phyloP scores from a whole-genome alignment of 805 yeast genomes.

The Komagataella phaffii region DNA sequence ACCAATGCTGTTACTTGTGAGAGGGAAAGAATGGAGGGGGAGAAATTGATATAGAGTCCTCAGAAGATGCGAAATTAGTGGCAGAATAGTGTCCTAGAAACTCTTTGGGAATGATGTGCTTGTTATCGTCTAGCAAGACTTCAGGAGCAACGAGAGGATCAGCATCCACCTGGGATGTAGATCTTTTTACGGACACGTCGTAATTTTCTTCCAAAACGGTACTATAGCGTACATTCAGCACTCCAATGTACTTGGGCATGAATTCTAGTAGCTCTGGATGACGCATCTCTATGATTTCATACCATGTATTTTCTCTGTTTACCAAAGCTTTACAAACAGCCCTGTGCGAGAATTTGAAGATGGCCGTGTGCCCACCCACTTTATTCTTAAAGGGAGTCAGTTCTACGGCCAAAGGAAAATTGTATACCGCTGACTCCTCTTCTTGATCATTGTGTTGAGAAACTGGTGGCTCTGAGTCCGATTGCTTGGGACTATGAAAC shows the following conservation, averaged over 20 bases:
- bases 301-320: conserved; percentile 83
- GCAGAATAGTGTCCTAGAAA: conserved; percentile 50
- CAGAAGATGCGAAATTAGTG: background rate
- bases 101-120: conserved; percentile 80
- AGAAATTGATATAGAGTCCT: background rate
- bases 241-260: conserved; percentile 94
- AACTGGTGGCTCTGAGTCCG: background rate
- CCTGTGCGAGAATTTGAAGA: conserved; percentile 77
- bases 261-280: conserved; percentile 69
- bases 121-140: conserved; percentile 85
- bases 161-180: conserved; percentile 6
- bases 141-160: conserved; percentile 37
- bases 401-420: conserved; percentile 71
- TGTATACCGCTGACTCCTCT: conserved; percentile 12
- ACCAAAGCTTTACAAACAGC: conserved; percentile 93
- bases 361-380: conserved; percentile 98
- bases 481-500: conserved; percentile 14
- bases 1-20: conserved; percentile 19
- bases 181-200: conserved; percentile 3
- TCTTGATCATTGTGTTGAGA: conserved; percentile 9
- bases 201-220: conserved; percentile 15
- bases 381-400: conserved; percentile 82
- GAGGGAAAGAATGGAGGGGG: conserved; percentile 2
- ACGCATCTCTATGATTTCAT: conserved; percentile 70
- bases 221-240: conserved; percentile 76